These are phyloP conservation scores for Emergomyces orientalis DNA, from an alignment of 2,329 filamentous ascomycete genomes.

Conservation along the genomic window DNA sequence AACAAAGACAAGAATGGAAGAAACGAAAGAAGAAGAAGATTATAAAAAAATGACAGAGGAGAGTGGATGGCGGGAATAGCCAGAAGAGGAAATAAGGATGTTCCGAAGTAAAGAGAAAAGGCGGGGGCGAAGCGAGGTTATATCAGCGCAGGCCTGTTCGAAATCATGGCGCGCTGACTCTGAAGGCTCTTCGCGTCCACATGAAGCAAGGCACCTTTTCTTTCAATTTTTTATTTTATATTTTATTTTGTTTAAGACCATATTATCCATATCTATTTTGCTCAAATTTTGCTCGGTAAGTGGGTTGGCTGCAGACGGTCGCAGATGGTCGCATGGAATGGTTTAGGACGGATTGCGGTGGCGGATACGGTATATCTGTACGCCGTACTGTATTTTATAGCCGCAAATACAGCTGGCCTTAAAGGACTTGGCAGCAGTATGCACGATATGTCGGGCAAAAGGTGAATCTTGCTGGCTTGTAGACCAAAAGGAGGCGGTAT, in stretches of 20 bases:
- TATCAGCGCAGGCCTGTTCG: constrained; percentile 8
- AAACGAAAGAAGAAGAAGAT: constrained; percentile 13
- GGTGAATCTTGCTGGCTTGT: not conserved
- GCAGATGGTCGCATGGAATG: constrained; percentile 13
- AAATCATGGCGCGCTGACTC: constrained; percentile 13
- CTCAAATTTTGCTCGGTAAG: constrained; percentile 1
- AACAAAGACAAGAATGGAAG: constrained; percentile 11
- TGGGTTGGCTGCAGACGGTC: constrained; percentile 11
- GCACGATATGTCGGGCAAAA: not conserved
- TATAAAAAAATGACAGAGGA: constrained; percentile 16
- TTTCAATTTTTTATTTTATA: not conserved
- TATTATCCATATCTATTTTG: not conserved
- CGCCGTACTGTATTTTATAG: not conserved
- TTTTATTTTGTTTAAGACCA: not conserved
- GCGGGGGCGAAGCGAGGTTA: constrained; percentile 18
- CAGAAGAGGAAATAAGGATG: constrained; percentile 13
- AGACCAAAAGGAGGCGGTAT: not conserved
- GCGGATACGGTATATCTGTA: constrained; percentile 4
- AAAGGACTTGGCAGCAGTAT: not conserved
- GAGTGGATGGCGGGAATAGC: constrained; percentile 14
- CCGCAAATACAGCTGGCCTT: not conserved
- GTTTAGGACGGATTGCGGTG: constrained; percentile 6
- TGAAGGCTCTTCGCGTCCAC: not conserved
- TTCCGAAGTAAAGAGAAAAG: constrained; percentile 7
- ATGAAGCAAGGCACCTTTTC: not conserved